Conservation (phyloP, 306 rosid species). For the Rosa lucieae region DNA sequence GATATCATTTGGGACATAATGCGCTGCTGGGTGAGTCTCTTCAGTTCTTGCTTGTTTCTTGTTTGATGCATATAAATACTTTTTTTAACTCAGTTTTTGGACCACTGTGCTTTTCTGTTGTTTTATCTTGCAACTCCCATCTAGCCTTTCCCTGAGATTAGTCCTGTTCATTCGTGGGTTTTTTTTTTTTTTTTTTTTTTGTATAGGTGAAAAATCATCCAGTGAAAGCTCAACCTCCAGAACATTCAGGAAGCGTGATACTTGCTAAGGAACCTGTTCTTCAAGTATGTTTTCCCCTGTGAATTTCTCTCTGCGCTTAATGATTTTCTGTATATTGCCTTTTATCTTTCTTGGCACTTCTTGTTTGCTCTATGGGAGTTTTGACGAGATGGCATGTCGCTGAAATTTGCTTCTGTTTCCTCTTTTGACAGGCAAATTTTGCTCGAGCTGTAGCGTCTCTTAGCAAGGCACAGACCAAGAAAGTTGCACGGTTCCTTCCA, state of each 20-base stretch:
- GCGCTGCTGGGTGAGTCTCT: constrained; percentile 83
- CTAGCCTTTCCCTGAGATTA: neutral
- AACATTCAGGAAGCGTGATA: constrained; percentile 80
- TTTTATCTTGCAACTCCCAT: neutral
- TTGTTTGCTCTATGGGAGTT: neutral
- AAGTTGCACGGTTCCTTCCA: constrained; percentile 86
- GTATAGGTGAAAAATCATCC: constrained; percentile 87
- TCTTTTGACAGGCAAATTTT: constrained; percentile 68
- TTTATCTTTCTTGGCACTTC: neutral
- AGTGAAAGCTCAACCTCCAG: constrained; percentile 81
- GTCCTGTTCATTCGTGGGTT: neutral
- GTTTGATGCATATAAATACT: neutral
- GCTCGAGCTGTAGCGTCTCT: constrained; percentile 88
- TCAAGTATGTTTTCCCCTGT: constrained; percentile 53
- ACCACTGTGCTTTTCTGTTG: neutral
- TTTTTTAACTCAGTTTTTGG: neutral
- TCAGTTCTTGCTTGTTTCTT: neutral
- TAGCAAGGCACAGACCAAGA: constrained; percentile 92
- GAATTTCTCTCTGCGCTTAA: neutral
- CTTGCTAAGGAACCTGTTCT: constrained; percentile 93
- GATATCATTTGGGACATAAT: constrained; percentile 95
- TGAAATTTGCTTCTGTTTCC: neutral
- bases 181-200: neutral
- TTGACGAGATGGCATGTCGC: neutral
- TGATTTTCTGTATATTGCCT: neutral